phyloP scores from a whole-genome alignment of 2,329 filamentous ascomycete genomes.

The Fusarium mangiferae region DNA sequence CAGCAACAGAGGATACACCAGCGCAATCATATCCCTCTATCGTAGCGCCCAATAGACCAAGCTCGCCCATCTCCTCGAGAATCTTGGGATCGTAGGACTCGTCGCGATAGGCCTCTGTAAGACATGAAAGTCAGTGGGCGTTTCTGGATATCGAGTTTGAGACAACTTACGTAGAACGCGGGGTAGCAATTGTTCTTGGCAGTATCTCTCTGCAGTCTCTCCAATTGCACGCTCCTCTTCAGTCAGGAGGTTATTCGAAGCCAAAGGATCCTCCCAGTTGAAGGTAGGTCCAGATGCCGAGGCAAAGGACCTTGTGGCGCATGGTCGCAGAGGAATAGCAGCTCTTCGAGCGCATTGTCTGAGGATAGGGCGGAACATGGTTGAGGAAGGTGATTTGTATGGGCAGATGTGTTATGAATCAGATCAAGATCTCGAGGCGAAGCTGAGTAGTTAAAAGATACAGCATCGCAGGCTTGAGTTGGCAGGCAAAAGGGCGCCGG shows the following conservation, averaged over 20 bases:
- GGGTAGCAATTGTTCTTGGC: slow-evolving; percentile 87
- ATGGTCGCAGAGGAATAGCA: slow-evolving; percentile 38
- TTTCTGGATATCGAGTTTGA: background rate
- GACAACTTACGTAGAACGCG: slow-evolving; percentile 77
- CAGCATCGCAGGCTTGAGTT: slow-evolving; percentile 18
- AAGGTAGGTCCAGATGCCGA: slow-evolving; percentile 62
- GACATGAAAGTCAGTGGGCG: slow-evolving; percentile 10
- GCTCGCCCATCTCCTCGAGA: slow-evolving; percentile 89
- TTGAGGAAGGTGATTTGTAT: background rate
- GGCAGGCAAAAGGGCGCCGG: slow-evolving; percentile 31
- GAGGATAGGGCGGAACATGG: slow-evolving; percentile 48
- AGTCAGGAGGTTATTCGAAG: slow-evolving; percentile 78
- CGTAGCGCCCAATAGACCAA: slow-evolving; percentile 87
- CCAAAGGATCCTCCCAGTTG: slow-evolving; percentile 92
- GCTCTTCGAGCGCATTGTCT: slow-evolving; percentile 44
- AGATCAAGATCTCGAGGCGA: background rate
- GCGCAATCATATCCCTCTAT: slow-evolving; percentile 91
- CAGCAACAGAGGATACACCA: slow-evolving; percentile 86
- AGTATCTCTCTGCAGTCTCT: slow-evolving; percentile 92
- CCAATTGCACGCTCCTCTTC: slow-evolving; percentile 91
- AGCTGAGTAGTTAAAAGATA: slow-evolving; percentile 30
- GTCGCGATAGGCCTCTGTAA: slow-evolving; percentile 80
- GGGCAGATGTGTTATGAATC: background rate
- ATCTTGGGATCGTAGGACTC: slow-evolving; percentile 89
- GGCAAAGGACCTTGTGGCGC: slow-evolving; percentile 49